Conservation (phyloP, 2,329 filamentous ascomycete genomes). For the Cladobotryum protrusum region DNA sequence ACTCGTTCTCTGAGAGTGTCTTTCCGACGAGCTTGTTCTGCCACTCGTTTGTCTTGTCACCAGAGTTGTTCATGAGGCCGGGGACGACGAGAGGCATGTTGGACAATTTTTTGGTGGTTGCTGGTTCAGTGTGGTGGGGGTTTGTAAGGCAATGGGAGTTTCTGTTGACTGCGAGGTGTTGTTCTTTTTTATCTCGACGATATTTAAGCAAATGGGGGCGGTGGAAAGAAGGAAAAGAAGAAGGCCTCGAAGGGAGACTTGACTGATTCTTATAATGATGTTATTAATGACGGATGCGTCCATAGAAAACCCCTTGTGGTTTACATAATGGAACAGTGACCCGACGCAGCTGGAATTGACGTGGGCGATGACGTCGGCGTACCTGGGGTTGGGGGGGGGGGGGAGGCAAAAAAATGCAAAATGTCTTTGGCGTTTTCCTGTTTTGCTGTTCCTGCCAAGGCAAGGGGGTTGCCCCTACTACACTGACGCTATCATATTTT, state of each 20-base stretch:
- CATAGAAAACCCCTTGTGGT: no score
- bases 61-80: constrained; percentile 42
- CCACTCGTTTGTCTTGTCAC: constrained; percentile 51
- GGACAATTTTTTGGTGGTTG: not conserved
- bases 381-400: no score
- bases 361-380: not conserved
- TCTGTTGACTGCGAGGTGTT: not conserved
- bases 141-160: not conserved
- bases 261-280: no score
- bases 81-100: constrained; percentile 62
- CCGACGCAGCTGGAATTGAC: not conserved
- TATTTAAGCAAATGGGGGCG: no score
- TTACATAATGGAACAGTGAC: no score
- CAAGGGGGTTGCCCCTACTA: no score
- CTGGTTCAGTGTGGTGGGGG: not conserved
- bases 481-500: no score
- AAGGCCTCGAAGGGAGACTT: not conserved
- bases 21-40: constrained; percentile 57
- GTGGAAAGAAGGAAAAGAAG: not conserved
- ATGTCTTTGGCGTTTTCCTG: no score
- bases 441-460: no score
- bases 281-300: no score
- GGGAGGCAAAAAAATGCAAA: no score
- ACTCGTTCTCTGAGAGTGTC: constrained; percentile 46
- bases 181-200: not conserved